These are phyloP conservation scores for Tetratostichococcus sp. DNA, from an alignment of 139 green algal species.

Conservation along the genomic window DNA sequence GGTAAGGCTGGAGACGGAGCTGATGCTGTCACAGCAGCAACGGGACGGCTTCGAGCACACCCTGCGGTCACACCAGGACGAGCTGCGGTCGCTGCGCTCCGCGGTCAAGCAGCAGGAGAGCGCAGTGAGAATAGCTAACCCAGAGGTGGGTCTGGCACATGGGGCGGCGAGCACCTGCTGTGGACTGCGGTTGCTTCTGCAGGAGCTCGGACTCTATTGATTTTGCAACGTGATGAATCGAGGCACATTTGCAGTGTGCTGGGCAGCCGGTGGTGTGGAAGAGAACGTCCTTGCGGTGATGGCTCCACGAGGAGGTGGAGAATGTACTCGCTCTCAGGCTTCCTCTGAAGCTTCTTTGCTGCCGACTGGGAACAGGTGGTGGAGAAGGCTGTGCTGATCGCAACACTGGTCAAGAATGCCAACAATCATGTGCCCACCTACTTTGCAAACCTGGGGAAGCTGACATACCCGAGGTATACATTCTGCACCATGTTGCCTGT, in stretches of 20 bases:
- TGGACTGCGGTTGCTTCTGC: too few species aligned
- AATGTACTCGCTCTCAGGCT: too few species aligned
- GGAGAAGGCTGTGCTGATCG: neutral
- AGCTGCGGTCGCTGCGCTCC: neutral
- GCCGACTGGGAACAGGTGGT: neutral
- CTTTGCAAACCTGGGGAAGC: neutral
- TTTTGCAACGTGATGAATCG: too few species aligned
- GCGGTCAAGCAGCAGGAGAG: neutral
- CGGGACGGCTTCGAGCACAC: neutral
- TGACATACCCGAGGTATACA: neutral
- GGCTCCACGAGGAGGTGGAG: too few species aligned
- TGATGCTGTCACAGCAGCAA: neutral
- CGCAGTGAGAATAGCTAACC: neutral
- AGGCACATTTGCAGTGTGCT: too few species aligned
- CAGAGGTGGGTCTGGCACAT: neutral
- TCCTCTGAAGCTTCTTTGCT: too few species aligned
- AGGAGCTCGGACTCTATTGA: too few species aligned
- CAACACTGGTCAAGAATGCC: neutral
- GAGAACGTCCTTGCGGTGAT: too few species aligned
- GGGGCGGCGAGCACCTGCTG: too few species aligned
- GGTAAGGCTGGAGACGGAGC: neutral
- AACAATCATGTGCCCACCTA: neutral
- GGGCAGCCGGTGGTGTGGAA: too few species aligned
- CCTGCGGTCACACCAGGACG: neutral
- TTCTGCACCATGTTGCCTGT: too few species aligned